Base-by-base conservation (phyloP, 768 basidiomycete species). In the Pulveroboletus ravenelii region DNA sequence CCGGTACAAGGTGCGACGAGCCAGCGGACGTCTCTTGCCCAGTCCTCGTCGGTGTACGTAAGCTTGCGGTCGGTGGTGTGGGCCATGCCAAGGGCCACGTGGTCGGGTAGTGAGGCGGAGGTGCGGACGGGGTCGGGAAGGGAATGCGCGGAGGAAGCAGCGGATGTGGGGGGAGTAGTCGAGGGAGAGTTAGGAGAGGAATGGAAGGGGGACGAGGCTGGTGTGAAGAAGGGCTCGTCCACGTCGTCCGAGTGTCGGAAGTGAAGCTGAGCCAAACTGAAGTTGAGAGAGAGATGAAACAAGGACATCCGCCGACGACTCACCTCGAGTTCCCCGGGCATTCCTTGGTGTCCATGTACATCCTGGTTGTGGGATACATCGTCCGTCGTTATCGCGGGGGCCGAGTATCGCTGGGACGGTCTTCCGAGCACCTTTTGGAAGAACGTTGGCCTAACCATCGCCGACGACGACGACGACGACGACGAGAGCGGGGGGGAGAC, bases 1-100 rank as follows among this genome's bases (percentile, higher is more conserved):
- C 47, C 46, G 32, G 57, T 29, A 20, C 67, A 62, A 35, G 78
- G 62, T 45, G 71, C 62, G 29, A 70, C 76, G 29, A 88, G 78
- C 81, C 81, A 85, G 31, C 81, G 75, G 15, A 85, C 78, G 44
- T 87, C 85, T 54, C 76, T 78, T 12, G 81, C 77, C 86, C 84
- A 87, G 56, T 84, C 79, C 46, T 81, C 74, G 58, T 80, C 77
- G 4, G 75, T 76, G 61, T 74, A 74, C 15, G 70, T 69, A 47
- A 63, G 55, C 34, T 70, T 65, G 50, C 63, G 56, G 41, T 65
- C 18, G 45, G 51, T 23, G 29, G 49, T 20, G 29, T 43, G 51
- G 1, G 53, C 57, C 62, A 64, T 69, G 50, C 35, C 55, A 17
- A 58, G 51, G 13, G 29, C 29, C n/a, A 45, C 9, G 48, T 62